Base-by-base conservation (phyloP, 2,329 filamentous ascomycete genomes). In the Colletotrichum simmondsii region DNA sequence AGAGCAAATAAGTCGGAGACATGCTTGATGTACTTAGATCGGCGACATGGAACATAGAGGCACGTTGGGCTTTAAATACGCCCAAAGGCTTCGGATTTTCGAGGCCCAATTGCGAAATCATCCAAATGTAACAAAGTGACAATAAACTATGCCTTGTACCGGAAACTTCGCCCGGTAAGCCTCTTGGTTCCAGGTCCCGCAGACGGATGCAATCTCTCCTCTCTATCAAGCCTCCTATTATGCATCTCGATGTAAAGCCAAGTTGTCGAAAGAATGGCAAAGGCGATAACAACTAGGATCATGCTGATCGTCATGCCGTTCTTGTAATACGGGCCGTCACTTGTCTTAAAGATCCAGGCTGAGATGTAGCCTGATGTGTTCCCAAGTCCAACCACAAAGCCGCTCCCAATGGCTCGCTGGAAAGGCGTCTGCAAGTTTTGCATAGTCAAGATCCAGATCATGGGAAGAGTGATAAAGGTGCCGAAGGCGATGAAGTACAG, bases 341-440 rank as follows among this genome's bases (percentile, higher is more conserved):
- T 75, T 11, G 65, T 75, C 24, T 70, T 75, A 57, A 76, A 76
- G 60, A 76, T 74, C 75, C 75, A 76, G 7, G 75, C 68, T 8
- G 75, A 76, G 28, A 76, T 72, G 60, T 75, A 76, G 5, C 67
- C 46, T 5, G 72, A 54, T 8, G 83, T 58, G 81, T 84, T 56
- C 80, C 84, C 74, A 81, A 84, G 53, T 81, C 81, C 42, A 81
- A 87, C 62, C 80, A 80, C 42, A 81, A 86, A 56, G 79, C 84
- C 57, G 74, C 73, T 22, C 73, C 80, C 37, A 76, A 79, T 53
- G 75, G 75, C 75, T 24, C 74, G 67, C 53, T 76, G 75, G 19
- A 76, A 76, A 3, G 75, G 74, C 0, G 75, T 76, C 19, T 62
- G 62, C 11, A 75, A 54, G 53, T 75, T 75, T 10, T 75, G 64